Evolutionary conservation across 805 yeast species (phyloP).

Genomic region (Wickerhamomyces xylosicus): DNA sequence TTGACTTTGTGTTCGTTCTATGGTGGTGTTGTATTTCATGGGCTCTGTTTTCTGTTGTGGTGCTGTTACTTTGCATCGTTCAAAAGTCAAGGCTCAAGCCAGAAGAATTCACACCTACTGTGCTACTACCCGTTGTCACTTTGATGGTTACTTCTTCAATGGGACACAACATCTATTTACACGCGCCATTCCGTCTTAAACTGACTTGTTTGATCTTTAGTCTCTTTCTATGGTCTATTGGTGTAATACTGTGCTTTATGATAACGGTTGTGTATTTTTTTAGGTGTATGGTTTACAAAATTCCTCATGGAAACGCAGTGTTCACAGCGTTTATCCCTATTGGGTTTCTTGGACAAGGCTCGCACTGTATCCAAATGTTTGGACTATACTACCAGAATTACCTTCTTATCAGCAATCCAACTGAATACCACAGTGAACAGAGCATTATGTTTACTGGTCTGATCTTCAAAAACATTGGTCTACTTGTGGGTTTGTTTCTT

Average conservation of each 20-base stretch:
- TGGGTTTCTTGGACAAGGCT: constrained; percentile 83
- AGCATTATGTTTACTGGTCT: constrained; percentile 16
- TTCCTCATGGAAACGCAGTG: constrained; percentile 44
- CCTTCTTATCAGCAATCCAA: constrained; percentile 10
- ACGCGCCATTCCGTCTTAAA: constrained; percentile 35
- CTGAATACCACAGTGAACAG: constrained; percentile 3
- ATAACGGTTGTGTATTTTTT: constrained; percentile 48
- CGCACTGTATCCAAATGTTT: constrained; percentile 51
- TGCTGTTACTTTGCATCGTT: constrained; percentile 36
- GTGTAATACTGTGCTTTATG: constrained; percentile 48
- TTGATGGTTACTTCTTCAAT: constrained; percentile 65
- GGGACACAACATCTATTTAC: constrained; percentile 43
- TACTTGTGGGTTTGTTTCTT: constrained; percentile 32
- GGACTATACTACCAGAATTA: constrained; percentile 31
- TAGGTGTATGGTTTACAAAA: constrained; percentile 44
- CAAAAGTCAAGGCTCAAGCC: constrained; percentile 23
- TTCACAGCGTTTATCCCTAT: constrained; percentile 70
- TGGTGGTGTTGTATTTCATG: constrained; percentile 65
- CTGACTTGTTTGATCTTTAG: constrained; percentile 43
- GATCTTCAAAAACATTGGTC: constrained; percentile 24
- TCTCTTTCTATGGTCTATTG: constrained; percentile 59
- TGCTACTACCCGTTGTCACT: constrained; percentile 71
- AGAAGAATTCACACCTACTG: constrained; percentile 40
- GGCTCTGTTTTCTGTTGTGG: constrained; percentile 51
- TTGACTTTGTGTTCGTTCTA: constrained; percentile 42